Base-by-base conservation (phyloP, 257 asterid genomes). In the Solanum ossicruentum region DNA sequence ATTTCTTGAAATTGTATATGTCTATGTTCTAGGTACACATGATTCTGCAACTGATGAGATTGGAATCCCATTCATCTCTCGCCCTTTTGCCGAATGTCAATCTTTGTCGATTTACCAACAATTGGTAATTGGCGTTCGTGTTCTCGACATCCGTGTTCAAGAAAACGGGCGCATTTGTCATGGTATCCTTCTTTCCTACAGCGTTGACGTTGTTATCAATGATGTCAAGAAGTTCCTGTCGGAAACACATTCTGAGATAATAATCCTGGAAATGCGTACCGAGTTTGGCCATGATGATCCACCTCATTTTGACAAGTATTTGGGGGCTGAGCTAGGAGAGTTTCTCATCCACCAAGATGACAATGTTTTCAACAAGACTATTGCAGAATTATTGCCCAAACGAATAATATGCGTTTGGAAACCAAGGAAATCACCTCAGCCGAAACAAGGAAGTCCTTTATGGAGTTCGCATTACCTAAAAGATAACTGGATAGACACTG, bases 271-370 rank as follows among this genome's bases (percentile, higher is more conserved):
- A 57, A 92, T 96, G 78, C 92, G 98, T 2, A 96, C 98, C 5
- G 98, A 96, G 26, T 96, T 89, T 86, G 98, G 99, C 6, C 98
- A 93, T 89, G 92, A 92, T 18, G 98, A 95, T 84, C 97, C 98
- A 9, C 94, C 95, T 1, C 95, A 92, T 3, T 93, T 96, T 81
- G 95, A 90, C 80, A 83, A 91, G 84, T 97, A 91, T 80, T 63
- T 97, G 75, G 93, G 88, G 51, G 96, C 90, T 12, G 91, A 91
- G 73, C 93, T 97, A 43, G 98, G 95, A 26, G 97, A 93, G 57
- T 86, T 61, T 70, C 90, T 97, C 41, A 95, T 97, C 86, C 94
- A 88, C 80, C 97, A 95, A 36, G 92, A 93, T 80, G 98, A 97
- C 56, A 52, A 52, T 8, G 94, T 94, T 0, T 93, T 97, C 77